These are phyloP conservation scores for Heritiera fomes DNA, from an alignment of 345 rosid genomes.

Conservation along the genomic window DNA sequence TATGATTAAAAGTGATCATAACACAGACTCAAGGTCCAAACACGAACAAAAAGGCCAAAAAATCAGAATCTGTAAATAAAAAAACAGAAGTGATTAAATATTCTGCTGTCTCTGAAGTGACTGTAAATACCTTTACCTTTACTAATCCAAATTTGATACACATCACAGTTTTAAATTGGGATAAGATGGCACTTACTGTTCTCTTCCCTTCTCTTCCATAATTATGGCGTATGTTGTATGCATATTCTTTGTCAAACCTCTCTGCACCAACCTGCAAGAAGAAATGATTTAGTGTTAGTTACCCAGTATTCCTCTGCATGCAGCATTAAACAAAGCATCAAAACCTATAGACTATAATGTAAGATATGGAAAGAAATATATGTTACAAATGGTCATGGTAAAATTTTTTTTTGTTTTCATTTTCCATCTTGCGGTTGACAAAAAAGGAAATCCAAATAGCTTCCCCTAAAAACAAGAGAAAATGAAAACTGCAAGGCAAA, in stretches of 20 bases:
- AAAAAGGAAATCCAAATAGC: conserved; percentile 9
- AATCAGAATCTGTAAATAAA: background rate
- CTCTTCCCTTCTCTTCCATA: conserved; percentile 96
- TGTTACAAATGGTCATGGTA: background rate
- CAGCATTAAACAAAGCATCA: conserved; percentile 5
- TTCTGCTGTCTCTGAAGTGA: background rate
- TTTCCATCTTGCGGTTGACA: background rate
- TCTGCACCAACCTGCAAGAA: conserved; percentile 72
- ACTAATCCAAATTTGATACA: background rate
- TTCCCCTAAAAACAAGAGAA: background rate
- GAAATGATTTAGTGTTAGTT: conserved; percentile 16
- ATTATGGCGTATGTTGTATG: conserved; percentile 83
- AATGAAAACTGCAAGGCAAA: background rate
- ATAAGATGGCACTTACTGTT: conserved; percentile 54
- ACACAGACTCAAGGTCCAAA: background rate
- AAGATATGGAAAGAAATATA: background rate
- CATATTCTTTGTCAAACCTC: conserved; percentile 90
- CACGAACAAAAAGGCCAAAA: background rate
- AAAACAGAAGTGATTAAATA: background rate
- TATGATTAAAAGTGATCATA: background rate
- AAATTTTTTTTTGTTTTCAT: background rate
- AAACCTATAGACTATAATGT: background rate
- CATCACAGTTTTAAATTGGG: background rate
- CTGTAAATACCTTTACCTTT: background rate
- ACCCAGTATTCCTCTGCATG: conserved; percentile 1